phyloP scores from a whole-genome alignment of 2,329 filamentous ascomycete species.

The Neonectria magnoliae region DNA sequence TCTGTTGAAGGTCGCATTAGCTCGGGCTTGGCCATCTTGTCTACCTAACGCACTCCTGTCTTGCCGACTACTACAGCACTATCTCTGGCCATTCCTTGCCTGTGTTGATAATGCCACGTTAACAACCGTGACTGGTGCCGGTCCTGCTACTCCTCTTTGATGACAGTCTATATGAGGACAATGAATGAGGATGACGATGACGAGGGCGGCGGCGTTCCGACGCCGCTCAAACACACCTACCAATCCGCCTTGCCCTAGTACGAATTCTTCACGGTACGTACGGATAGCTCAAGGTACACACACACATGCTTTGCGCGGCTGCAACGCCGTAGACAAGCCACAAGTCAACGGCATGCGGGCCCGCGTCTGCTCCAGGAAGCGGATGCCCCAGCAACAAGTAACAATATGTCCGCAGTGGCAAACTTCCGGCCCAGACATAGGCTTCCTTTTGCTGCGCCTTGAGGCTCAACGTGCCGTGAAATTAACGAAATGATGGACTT shows the following conservation, averaged over 20 bases:
- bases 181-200: constrained; percentile 24
- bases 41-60: not conserved
- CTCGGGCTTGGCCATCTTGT: not conserved
- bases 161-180: constrained; percentile 10
- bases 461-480: not conserved
- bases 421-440: not conserved
- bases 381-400: constrained; percentile 7
- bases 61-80: no score
- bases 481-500: not conserved
- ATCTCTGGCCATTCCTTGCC: not conserved
- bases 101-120: not conserved
- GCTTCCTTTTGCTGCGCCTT: not conserved
- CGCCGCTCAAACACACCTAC: not conserved
- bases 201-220: constrained; percentile 4
- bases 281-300: not conserved
- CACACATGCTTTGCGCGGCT: constrained; percentile 21
- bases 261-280: not conserved
- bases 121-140: not conserved
- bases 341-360: constrained; percentile 18
- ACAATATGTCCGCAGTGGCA: not conserved
- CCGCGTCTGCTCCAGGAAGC: constrained; percentile 10
- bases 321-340: constrained; percentile 23
- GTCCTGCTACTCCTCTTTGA: constrained; percentile 8
- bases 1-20: not conserved
- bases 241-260: constrained; percentile 15